phyloP scores from a whole-genome alignment of 2,329 filamentous ascomycete genomes.

The Alternaria brassicicola region DNA sequence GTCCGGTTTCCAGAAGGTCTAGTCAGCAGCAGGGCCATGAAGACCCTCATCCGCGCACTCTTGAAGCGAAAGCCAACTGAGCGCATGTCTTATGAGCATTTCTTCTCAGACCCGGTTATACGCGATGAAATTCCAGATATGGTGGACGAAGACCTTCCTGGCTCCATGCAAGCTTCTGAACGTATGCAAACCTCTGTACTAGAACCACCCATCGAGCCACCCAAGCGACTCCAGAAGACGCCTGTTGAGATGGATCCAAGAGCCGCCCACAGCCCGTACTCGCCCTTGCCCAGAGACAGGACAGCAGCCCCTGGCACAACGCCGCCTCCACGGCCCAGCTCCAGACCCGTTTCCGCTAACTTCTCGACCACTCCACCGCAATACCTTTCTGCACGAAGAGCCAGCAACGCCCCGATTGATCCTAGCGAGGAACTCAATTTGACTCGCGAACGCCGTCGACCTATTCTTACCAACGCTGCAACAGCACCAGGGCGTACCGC shows the following conservation, averaged over 20 bases:
- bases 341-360: conserved; percentile 39
- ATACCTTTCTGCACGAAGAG: conserved; percentile 31
- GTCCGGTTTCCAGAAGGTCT: conserved; percentile 82
- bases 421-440: conserved; percentile 45
- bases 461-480: conserved; percentile 51
- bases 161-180: conserved; percentile 34
- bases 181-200: conserved; percentile 34
- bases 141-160: conserved; percentile 73
- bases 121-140: conserved; percentile 78
- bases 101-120: conserved; percentile 79
- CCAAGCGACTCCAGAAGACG: conserved; percentile 38
- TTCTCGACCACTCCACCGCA: conserved; percentile 35
- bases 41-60: conserved; percentile 77
- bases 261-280: conserved; percentile 37
- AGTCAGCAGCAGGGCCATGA: conserved; percentile 75
- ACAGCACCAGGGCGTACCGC: conserved; percentile 54
- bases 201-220: conserved; percentile 32
- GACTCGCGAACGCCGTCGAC: conserved; percentile 50
- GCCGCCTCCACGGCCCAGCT: conserved; percentile 43
- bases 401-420: conserved; percentile 43
- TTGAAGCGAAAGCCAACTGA: conserved; percentile 86
- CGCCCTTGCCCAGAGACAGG: conserved; percentile 42
- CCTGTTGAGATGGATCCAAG: conserved; percentile 37
- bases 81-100: conserved; percentile 82
- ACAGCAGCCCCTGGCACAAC: conserved; percentile 35